Evolutionary conservation across 768 basidiomycete genomes (phyloP), one percentile per base, ranked within the genome.

Genomic region (Calocera cornea): DNA sequence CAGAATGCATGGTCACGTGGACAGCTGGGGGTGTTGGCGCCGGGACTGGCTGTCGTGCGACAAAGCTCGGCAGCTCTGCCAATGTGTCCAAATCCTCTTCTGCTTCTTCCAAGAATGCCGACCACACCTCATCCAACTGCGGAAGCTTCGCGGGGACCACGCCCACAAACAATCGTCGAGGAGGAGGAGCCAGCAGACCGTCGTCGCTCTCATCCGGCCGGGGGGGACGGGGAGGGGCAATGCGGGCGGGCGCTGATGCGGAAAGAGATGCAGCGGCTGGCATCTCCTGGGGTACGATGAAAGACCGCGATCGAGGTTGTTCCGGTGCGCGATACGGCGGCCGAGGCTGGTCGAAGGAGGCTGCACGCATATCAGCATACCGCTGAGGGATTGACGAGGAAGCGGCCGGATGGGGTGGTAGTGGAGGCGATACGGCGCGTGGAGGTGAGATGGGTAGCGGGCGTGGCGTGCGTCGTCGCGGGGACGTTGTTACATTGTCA

Each of bases 121-220:
- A 29, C 68, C 68, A 69, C 10, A 65, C 66, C 34, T 66, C 34
- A 24, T 69, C 68, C 34, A 69, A 40, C 54, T 69, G 49, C 7
- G 68, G 68, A 29, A 69, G 38, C 34, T 38, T 60, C 22, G 64
- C 19, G 14, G 50, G n/a, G n/a, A n/a, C 17, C 29, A 50, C 33
- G 5, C 47, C 27, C 34, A 67, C 66, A 27, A 54, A 36, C 33
- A 34, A 44, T 16, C 27, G 44, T n/a, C 24, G 29, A 38, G 29
- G 66, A 2, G 38, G 29, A 40, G 29, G 66, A 16, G 44, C 66
- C 19, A 50, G 66, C 8, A 50, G 44, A 11, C 10, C 65, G 31
- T 41, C 34, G 14, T 66, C 36, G 11, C 16, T 17, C 29, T 66
- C 65, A 22, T 64, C 34, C 16, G 50, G 50, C 60, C 27, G 34